Percentiles rank a stretch among this genome's conserved stretches.
Evolutionary conservation across 2,329 filamentous ascomycete genomes (phyloP).

Genomic region (Stylonectria norvegica): DNA sequence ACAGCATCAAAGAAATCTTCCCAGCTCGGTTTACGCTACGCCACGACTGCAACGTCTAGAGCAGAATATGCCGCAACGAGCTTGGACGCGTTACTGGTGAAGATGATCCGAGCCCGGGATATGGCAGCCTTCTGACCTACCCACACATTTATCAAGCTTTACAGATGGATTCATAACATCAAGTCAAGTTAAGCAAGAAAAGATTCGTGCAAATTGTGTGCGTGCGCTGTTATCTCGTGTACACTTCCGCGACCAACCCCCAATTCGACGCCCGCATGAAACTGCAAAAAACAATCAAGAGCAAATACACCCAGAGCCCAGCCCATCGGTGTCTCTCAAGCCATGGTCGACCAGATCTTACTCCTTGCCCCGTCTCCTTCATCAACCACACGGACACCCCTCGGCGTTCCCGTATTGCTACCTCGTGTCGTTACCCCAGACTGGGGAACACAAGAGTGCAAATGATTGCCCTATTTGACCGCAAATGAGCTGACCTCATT

Average conservation of each 20-base stretch:
- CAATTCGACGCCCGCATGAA: conserved; percentile 9
- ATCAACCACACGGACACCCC: conserved; percentile 3
- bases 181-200: not conserved
- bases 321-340: conserved; percentile 3
- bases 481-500: too few relatives aligned
- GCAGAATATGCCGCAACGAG: not conserved
- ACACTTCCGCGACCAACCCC: conserved; percentile 5
- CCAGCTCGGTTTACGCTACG: not conserved
- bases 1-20: not conserved
- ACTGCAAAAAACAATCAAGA: conserved; percentile 7
- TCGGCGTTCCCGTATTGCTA: conserved; percentile 8
- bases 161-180: not conserved
- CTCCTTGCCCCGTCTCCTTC: not conserved
- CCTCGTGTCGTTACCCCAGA: conserved; percentile 3
- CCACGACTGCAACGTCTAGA: not conserved
- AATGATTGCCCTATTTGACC: not conserved
- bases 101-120: too few relatives aligned
- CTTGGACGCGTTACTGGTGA: not conserved
- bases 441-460: conserved; percentile 19
- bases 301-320: conserved; percentile 7
- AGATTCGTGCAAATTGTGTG: too few relatives aligned
- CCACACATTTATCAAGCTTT: not conserved
- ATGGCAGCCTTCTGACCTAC: too few relatives aligned
- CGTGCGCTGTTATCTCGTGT: conserved; percentile 2
- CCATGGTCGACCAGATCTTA: conserved; percentile 3